phyloP scores from a whole-genome alignment of 2,329 filamentous ascomycete species.

The Zasmidium cellare region DNA sequence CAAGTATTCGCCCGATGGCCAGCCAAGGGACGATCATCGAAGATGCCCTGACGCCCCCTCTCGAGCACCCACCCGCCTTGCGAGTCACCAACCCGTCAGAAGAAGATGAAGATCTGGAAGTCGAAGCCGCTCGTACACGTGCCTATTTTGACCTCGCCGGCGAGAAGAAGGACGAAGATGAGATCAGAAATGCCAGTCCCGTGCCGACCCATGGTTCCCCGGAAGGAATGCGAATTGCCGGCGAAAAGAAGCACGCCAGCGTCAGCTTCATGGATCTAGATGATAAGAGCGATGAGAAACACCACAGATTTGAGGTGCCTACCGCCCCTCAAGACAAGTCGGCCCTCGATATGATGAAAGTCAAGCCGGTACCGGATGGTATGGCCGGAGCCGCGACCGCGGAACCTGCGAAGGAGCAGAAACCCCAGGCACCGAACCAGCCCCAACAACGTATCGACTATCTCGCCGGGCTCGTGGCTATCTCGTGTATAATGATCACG shows the following conservation, averaged over 20 bases:
- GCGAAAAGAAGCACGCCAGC: conserved; percentile 14
- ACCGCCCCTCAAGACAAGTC: conserved; percentile 20
- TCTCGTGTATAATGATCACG: conserved; percentile 48
- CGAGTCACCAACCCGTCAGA: neutral
- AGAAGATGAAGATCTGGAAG: neutral
- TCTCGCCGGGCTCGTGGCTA: conserved; percentile 47
- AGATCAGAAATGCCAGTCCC: conserved; percentile 13
- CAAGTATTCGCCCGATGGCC: neutral
- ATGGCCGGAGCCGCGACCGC: conserved; percentile 18
- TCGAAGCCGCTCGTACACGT: conserved; percentile 6
- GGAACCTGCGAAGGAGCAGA: conserved; percentile 18
- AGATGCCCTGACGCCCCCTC: neutral
- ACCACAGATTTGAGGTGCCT: conserved; percentile 9
- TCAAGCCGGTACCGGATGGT: conserved; percentile 19
- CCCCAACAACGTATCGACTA: conserved; percentile 44
- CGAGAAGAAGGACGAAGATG: conserved; percentile 8
- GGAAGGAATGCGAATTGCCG: neutral
- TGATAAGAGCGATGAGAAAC: conserved; percentile 6
- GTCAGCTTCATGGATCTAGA: conserved; percentile 20
- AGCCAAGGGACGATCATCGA: neutral
- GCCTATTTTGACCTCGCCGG: conserved; percentile 17
- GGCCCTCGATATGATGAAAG: conserved; percentile 11
- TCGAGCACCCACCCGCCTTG: neutral
- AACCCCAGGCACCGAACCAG: conserved; percentile 18
- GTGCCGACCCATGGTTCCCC: conserved; percentile 2